A percentile compares a stretch with the other conserved stretches of the same genome.
Evolutionary conservation across 768 basidiomycete genomes (phyloP).

Genomic region (Termitomyces sp.): DNA sequence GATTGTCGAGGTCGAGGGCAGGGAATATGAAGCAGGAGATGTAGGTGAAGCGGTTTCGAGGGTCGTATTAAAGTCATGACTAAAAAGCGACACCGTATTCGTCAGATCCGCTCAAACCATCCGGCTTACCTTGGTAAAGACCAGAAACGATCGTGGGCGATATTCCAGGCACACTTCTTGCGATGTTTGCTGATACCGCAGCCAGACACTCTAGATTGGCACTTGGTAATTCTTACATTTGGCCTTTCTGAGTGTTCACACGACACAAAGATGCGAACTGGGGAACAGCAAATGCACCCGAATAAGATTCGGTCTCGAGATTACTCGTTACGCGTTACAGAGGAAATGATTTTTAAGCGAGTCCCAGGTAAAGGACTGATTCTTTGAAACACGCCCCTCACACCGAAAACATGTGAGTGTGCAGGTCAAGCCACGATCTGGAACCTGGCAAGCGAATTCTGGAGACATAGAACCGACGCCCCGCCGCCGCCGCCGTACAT

Average conservation of each 20-base stretch:
- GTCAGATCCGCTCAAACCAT: background rate
- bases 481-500: too few relatives aligned
- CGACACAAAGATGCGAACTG: background rate
- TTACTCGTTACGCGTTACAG: background rate
- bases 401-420: too few relatives aligned
- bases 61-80: background rate
- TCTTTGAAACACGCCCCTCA: too few relatives aligned
- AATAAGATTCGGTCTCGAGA: background rate
- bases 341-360: background rate
- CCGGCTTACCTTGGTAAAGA: background rate
- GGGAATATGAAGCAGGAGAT: background rate
- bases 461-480: too few relatives aligned
- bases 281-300: background rate
- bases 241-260: background rate
- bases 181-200: background rate
- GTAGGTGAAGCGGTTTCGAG: background rate
- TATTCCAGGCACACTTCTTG: background rate
- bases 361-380: background rate
- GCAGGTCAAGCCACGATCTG: too few relatives aligned
- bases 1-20: background rate
- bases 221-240: background rate
- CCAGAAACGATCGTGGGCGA: background rate
- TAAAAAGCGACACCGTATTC: background rate
- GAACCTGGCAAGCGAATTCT: too few relatives aligned
- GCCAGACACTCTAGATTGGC: too few relatives aligned